These are phyloP conservation scores for Acorus calamus DNA, from an alignment of 106 monocot genomes.

Conservation along the genomic window DNA sequence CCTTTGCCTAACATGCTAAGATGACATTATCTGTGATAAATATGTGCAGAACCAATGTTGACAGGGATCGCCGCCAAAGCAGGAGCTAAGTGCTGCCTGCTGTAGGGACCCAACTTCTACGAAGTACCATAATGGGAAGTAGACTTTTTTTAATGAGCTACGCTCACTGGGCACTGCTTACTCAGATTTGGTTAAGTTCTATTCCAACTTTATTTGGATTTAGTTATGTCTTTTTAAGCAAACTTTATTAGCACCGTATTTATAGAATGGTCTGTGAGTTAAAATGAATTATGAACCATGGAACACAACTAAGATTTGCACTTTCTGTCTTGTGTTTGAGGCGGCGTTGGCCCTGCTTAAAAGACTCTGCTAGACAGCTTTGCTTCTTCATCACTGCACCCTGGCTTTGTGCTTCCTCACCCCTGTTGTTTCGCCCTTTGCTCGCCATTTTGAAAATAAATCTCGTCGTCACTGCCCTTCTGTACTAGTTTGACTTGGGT, in stretches of 20 bases:
- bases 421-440: conserved; percentile 23
- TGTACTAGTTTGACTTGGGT: background rate
- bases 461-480: background rate
- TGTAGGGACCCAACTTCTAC: background rate
- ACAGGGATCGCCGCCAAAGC: conserved; percentile 42
- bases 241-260: background rate
- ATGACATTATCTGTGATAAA: background rate
- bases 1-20: background rate
- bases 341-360: conserved; percentile 25
- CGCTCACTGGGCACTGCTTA: conserved; percentile 17
- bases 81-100: conserved; percentile 25
- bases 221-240: background rate
- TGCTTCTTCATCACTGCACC: conserved; percentile 1
- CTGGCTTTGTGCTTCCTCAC: conserved; percentile 17
- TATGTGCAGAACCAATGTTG: conserved; percentile 14
- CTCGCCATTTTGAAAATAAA: conserved; percentile 10
- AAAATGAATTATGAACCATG: background rate
- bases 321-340: conserved; percentile 26
- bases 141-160: conserved; percentile 9
- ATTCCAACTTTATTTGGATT: conserved; percentile 26
- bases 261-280: background rate
- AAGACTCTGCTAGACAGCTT: conserved; percentile 16
- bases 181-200: conserved; percentile 39
- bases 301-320: conserved; percentile 20
- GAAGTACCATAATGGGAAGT: conserved; percentile 7